A percentile compares a stretch with the other conserved stretches of the same genome.
phyloP scores from a whole-genome alignment of 495 filamentous ascomycete species.

The Durotheca rogersii region DNA sequence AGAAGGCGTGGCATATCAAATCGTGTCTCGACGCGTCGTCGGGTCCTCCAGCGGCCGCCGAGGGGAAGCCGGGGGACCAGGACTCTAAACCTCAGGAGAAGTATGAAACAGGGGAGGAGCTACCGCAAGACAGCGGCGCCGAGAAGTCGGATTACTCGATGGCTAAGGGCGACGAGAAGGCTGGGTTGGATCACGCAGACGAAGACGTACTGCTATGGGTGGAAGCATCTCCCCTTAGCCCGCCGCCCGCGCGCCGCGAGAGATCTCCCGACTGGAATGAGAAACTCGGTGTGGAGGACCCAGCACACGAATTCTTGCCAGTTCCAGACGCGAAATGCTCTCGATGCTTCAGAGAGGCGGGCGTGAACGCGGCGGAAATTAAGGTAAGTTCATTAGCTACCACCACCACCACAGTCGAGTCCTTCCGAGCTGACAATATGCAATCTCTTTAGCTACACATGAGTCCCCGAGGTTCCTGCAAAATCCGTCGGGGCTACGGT shows the following conservation, averaged over 20 bases:
- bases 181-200: background rate
- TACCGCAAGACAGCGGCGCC: too few species aligned
- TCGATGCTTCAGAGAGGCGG: constrained; percentile 18
- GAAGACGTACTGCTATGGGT: background rate
- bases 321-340: constrained; percentile 14
- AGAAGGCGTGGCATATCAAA: background rate
- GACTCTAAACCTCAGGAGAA: too few species aligned
- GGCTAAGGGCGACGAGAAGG: too few species aligned
- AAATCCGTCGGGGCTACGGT: constrained; percentile 15
- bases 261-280: constrained; percentile 5
- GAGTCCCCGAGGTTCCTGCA: constrained; percentile 3
- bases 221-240: constrained; percentile 1
- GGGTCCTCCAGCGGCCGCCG: background rate
- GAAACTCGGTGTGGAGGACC: background rate
- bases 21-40: background rate
- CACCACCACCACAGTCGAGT: background rate
- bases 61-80: too few species aligned
- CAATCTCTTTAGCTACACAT: constrained; percentile 6
- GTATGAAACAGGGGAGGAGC: too few species aligned
- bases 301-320: background rate
- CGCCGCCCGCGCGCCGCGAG: background rate
- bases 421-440: constrained; percentile 3
- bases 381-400: constrained; percentile 6
- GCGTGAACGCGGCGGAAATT: background rate
- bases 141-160: background rate